phyloP scores from a whole-genome alignment of 768 basidiomycete species.

The Panaeolus papilionaceus region DNA sequence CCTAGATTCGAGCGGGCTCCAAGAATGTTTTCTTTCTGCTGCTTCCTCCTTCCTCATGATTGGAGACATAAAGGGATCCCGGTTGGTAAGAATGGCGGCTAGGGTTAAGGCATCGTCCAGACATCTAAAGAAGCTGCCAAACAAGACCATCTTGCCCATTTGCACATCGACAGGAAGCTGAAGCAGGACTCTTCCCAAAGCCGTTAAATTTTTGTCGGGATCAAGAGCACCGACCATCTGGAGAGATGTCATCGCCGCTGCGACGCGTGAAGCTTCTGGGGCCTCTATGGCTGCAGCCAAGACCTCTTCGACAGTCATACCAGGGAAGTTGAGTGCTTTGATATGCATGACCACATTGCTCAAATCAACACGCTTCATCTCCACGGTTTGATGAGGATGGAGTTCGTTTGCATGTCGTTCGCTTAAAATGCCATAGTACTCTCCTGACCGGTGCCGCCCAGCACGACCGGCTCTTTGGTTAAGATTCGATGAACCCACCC shows the following conservation, averaged over 20 bases:
- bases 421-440: constrained; percentile 88
- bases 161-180: constrained; percentile 91
- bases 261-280: constrained; percentile 77
- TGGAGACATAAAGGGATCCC: constrained; percentile 91
- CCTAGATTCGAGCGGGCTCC: constrained; percentile 79
- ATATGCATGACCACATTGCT: constrained; percentile 97
- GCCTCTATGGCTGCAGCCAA: constrained; percentile 87
- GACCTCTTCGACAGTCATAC: constrained; percentile 86
- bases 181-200: constrained; percentile 86
- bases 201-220: constrained; percentile 74
- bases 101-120: constrained; percentile 87
- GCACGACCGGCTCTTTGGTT: constrained; percentile 93
- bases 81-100: constrained; percentile 89
- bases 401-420: constrained; percentile 63
- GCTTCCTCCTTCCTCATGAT: constrained; percentile 77
- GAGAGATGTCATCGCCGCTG: constrained; percentile 79
- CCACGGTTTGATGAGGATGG: constrained; percentile 85
- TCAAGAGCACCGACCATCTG: constrained; percentile 91
- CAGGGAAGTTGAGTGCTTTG: constrained; percentile 90
- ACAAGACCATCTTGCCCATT: constrained; percentile 88
- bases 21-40: constrained; percentile 73
- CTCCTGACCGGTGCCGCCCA: constrained; percentile 88
- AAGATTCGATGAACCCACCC: constrained; percentile 90
- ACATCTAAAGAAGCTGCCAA: constrained; percentile 93
- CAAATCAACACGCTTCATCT: constrained; percentile 92